Evolutionary conservation across 352 stramenopile species (phyloP).

Genomic region (Phytophthora boehmeriae): DNA sequence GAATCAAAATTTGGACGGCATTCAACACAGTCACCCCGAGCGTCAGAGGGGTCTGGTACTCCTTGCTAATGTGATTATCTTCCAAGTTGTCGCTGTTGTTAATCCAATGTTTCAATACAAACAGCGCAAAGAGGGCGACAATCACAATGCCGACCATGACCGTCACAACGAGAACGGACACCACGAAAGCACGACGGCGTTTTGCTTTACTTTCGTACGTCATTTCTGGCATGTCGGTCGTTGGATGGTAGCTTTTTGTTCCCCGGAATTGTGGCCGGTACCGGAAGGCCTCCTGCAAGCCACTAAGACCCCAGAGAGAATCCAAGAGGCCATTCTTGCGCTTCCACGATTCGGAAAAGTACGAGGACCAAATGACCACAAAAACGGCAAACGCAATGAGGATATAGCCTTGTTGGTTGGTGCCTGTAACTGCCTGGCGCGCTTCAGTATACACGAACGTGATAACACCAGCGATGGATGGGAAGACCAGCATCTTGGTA

Average conservation of each 20-base stretch:
- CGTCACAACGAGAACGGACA: constrained; percentile 69
- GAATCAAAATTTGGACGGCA: constrained; percentile 92
- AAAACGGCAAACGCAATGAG: constrained; percentile 82
- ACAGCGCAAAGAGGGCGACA: constrained; percentile 70
- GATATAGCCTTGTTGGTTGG: constrained; percentile 70
- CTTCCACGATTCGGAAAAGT: constrained; percentile 91
- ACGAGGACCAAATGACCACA: constrained; percentile 87
- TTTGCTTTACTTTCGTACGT: constrained; percentile 69
- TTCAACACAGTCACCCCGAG: constrained; percentile 66
- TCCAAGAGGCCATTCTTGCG: constrained; percentile 87
- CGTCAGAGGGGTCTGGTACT: constrained; percentile 53
- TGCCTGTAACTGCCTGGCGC: constrained; percentile 37
- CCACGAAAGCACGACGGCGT: constrained; percentile 55
- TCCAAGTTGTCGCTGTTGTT: constrained; percentile 49
- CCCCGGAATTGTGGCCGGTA: constrained; percentile 89
- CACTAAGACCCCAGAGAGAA: constrained; percentile 82
- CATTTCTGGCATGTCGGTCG: constrained; percentile 68
- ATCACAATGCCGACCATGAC: constrained; percentile 80
- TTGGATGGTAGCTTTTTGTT: constrained; percentile 70
- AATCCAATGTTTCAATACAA: constrained; percentile 75
- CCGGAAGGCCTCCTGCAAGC: constrained; percentile 69
- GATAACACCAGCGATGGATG: constrained; percentile 76
- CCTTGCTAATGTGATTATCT: constrained; percentile 33
- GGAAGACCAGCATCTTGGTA: constrained; percentile 92
- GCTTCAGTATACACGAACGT: constrained; percentile 72